A percentile compares a stretch with the other conserved stretches of the same genome.
phyloP scores from a whole-genome alignment of 1,284 basidiomycete species.

The Ceratobasidium theobromae region DNA sequence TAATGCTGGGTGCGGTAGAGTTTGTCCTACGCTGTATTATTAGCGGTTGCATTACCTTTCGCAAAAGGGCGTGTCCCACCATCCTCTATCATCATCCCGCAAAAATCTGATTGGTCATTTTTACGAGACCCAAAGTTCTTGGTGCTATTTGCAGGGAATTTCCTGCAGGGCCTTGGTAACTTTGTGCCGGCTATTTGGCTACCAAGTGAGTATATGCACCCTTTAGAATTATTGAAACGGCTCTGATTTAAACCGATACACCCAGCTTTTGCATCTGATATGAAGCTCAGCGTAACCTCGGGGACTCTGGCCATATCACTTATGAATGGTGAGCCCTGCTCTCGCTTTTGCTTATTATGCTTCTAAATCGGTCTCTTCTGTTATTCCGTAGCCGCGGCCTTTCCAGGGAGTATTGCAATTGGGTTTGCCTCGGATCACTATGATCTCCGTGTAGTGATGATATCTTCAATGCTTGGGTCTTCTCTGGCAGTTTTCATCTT shows the following conservation, averaged over 20 bases:
- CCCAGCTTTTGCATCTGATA: constrained; percentile 36
- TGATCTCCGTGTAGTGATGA: constrained; percentile 34
- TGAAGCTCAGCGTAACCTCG: constrained; percentile 35
- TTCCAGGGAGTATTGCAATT: constrained; percentile 33
- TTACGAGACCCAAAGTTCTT: constrained; percentile 34
- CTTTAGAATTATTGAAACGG: not conserved
- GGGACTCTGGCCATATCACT: constrained; percentile 36
- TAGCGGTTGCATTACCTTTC: constrained; percentile 33
- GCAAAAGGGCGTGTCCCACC: constrained; percentile 35
- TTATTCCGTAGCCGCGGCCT: constrained; percentile 27
- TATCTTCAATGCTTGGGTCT: constrained; percentile 32
- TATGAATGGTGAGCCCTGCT: constrained; percentile 34
- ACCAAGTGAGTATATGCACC: constrained; percentile 18
- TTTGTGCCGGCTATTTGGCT: constrained; percentile 38
- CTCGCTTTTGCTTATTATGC: not conserved
- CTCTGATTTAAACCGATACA: not conserved
- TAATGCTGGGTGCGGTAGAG: constrained; percentile 9
- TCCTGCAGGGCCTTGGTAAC: constrained; percentile 37
- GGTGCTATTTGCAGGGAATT: constrained; percentile 34
- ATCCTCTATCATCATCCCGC: constrained; percentile 29
- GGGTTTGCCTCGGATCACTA: constrained; percentile 34
- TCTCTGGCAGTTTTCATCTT: constrained; percentile 34
- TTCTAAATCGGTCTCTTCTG: not conserved
- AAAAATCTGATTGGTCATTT: constrained; percentile 30
- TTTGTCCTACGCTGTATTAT: constrained; percentile 10